Conservation (phyloP, 306 rosid genomes). For the Cajanus cajan region DNA sequence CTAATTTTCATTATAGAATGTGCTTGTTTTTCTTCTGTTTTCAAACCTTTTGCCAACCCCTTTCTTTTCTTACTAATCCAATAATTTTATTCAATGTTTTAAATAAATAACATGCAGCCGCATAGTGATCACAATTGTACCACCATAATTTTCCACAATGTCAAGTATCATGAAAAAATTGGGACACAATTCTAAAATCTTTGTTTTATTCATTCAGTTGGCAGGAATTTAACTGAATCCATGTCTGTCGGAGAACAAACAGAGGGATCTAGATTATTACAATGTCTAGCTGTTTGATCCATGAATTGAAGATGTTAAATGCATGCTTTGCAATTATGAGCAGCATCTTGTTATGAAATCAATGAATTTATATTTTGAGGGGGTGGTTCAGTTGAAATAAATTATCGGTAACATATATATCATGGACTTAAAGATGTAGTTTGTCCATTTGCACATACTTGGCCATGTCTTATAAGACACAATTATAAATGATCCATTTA, state of each 20-base stretch:
- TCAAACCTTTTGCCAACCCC: neutral
- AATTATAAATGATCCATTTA: neutral
- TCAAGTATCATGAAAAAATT: no score
- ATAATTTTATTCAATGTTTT: neutral
- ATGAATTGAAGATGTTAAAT: neutral
- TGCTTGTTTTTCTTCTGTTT: conserved; percentile 40
- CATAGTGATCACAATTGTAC: no score
- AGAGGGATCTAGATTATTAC: neutral
- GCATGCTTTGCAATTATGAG: neutral
- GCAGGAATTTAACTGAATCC: neutral
- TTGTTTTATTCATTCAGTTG: neutral
- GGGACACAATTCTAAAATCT: no score
- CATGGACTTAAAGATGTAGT: neutral
- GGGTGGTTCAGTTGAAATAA: neutral
- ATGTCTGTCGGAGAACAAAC: neutral
- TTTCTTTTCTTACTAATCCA: neutral
- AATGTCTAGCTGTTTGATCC: neutral
- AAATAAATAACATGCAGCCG: no score
- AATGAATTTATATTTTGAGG: neutral
- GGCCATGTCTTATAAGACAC: neutral
- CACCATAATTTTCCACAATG: no score
- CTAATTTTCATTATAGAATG: conserved; percentile 58
- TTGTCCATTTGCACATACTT: neutral
- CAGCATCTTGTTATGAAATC: neutral
- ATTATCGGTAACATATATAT: neutral